Base-by-base conservation (phyloP, 2,329 filamentous ascomycete genomes). In the Xylaria hypoxylon region DNA sequence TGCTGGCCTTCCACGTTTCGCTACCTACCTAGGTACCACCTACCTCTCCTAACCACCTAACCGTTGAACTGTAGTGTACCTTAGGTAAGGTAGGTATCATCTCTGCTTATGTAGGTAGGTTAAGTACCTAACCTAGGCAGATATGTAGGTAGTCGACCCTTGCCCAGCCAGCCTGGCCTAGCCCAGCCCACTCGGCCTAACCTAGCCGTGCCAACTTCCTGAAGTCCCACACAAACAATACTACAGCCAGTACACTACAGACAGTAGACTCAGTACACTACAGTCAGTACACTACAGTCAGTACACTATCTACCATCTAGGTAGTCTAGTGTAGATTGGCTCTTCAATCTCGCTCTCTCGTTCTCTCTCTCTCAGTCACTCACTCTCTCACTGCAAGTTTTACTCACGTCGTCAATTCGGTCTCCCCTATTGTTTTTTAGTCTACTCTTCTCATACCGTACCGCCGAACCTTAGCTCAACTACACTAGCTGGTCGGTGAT, bases 341-440 rank as follows among this genome's bases (percentile, higher is more conserved):
- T 66, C 53, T 62, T 57, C 64, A 62, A 58, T 65, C 64, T 62
- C 35, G 13, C 35, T 38, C 4, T 2, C 33, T 5, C 7, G 13
- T 11, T 38, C 35, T 13, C 10, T 38, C 35, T 38, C 10, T 38
- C 35, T 38, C 35, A 13, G 2, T 33, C 31, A 2, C 31, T 33
- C 58, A 51, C 42, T 22, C 47, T 19, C 31, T 33, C 8, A 19
- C 42, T n/a, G n/a, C n/a, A n/a, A n/a, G n/a, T n/a, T n/a, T 31
- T 28, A 15, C 31, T 13, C 40, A 26, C 47, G 44, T 58, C 40
- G 24, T 31, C 63, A 38, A 35, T 40, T 42, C 40, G 22, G n/a
- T 52, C 53, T 62, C 57, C 59, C 64, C 64, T 66, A 65, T 65
- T 59, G 19, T 58, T 65, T 65, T 62, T 51, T 57, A 64, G 52